Conservation (phyloP, 208 protist genomes). For the Trypanosoma conorhini region DNA sequence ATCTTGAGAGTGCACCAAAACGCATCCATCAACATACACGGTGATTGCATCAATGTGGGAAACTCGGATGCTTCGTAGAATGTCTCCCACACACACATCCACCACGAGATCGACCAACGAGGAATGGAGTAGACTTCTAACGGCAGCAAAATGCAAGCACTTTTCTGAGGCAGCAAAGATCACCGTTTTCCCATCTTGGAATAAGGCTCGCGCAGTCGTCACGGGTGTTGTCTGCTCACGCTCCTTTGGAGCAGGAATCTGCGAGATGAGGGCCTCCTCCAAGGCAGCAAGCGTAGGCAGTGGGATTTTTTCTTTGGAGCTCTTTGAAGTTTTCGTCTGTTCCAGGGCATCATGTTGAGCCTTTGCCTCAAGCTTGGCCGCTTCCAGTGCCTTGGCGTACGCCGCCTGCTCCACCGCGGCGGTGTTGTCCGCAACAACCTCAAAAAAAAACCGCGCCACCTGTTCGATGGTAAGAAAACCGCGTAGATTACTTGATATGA, state of each 20-base stretch:
- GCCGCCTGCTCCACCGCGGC: constrained; percentile 40
- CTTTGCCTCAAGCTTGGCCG: constrained; percentile 50
- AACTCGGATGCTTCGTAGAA: constrained; percentile 28
- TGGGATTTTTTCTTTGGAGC: constrained; percentile 27
- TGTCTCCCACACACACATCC: constrained; percentile 38
- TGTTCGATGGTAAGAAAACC: constrained; percentile 39
- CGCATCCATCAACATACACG: constrained; percentile 49
- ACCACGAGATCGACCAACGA: constrained; percentile 31
- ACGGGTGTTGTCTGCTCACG: constrained; percentile 14
- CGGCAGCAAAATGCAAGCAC: constrained; percentile 18
- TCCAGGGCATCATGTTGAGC: constrained; percentile 53
- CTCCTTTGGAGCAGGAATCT: constrained; percentile 37
- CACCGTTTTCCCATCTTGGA: constrained; percentile 15
- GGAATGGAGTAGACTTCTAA: constrained; percentile 11
- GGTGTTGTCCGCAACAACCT: constrained; percentile 68
- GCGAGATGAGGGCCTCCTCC: constrained; percentile 42
- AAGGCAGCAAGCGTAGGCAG: constrained; percentile 57
- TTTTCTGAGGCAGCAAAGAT: constrained; percentile 12
- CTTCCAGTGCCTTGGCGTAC: constrained; percentile 44
- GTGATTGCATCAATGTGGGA: constrained; percentile 25
- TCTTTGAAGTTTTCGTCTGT: constrained; percentile 24
- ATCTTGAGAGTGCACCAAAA: constrained; percentile 43
- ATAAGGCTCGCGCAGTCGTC: constrained; percentile 11
- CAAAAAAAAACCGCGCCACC: constrained; percentile 43
- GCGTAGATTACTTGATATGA: constrained; percentile 48